A percentile compares a stretch with the other conserved stretches of the same genome.
Evolutionary conservation across 2,329 filamentous ascomycete species (phyloP).

Genomic region (Neurospora sp.): DNA sequence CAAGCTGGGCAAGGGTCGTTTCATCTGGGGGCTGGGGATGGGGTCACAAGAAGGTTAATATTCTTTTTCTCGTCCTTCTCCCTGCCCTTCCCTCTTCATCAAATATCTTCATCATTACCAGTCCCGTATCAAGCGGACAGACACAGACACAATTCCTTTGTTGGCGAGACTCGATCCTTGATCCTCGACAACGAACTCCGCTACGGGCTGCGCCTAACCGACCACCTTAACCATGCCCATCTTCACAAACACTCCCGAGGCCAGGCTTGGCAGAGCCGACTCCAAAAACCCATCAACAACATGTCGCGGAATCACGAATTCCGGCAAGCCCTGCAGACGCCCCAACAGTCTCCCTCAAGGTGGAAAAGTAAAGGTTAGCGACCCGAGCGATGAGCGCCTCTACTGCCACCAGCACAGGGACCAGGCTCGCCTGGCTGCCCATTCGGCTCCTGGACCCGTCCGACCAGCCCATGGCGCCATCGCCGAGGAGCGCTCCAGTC

Average conservation of each 20-base stretch:
- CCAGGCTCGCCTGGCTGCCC: slow-evolving; percentile 51
- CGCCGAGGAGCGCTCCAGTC: slow-evolving; percentile 58
- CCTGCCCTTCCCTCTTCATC: not conserved
- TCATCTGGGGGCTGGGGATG: not conserved
- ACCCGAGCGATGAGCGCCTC: slow-evolving; percentile 47
- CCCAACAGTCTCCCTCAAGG: slow-evolving; percentile 43
- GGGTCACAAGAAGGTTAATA: not conserved
- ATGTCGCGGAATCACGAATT: slow-evolving; percentile 77
- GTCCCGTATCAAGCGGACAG: not conserved
- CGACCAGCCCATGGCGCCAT: slow-evolving; percentile 38
- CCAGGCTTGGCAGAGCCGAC: slow-evolving; percentile 66
- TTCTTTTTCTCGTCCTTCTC: not conserved
- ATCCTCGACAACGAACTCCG: not conserved
- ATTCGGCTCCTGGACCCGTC: slow-evolving; percentile 33
- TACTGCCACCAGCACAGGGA: slow-evolving; percentile 97
- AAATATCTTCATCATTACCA: not conserved
- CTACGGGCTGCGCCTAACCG: not conserved
- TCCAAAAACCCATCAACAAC: slow-evolving; percentile 76
- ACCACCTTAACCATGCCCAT: slow-evolving; percentile 46
- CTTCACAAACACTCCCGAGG: slow-evolving; percentile 68
- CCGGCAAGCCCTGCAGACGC: slow-evolving; percentile 74
- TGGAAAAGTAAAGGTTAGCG: slow-evolving; percentile 29
- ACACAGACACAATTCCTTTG: not conserved
- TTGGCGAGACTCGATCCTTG: not conserved
- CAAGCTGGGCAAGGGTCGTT: not conserved